Evolutionary conservation across 2,329 filamentous ascomycete genomes (phyloP), one percentile per base, ranked within the genome.

Genomic region (Calonectria henricotiae): DNA sequence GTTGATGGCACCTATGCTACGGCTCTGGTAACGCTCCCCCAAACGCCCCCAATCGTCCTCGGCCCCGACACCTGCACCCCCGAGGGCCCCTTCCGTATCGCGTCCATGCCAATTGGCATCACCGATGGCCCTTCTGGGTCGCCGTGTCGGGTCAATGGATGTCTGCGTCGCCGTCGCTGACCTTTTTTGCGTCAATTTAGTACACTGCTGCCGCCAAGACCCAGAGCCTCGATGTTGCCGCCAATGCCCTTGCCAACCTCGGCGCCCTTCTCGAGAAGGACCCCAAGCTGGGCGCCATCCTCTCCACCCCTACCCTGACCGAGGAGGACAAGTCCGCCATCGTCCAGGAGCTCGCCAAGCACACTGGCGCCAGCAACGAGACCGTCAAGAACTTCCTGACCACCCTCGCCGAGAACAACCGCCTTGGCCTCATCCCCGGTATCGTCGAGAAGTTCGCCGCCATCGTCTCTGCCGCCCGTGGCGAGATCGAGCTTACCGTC

Each of bases 1-100:
- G 88, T 99, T 82, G 96, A 98, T 86, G 96, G 96, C 85, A 98
- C 96, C 83, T 99, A 99, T 88, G 96, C 96, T 84, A 95, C 93
- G 87, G 96, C 96, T 88, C 90, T 99, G 92, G 96, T 99, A 96
- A 84, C 77, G 69, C 62, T 30, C 44, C 65, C 47, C 47, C 27
- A 60, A n/a, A 44, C 47, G 46, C 30, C 37, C 32, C 37, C 71
- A 67, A 32, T 71, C 65, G 58, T 70, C 54, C 62, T 65, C 47
- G 44, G 47, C 60, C 69, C 55, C 67, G 41, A 35, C 62, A 30
- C 27, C 30, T 41, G 30, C 30, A 30, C 39, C 64, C 35, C 27
- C 58, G 44, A 41, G 43, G 44, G 54, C 23, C 61, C 49, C 12
- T 20, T 41, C 15, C 27, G 5, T 17, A 43, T 44, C 27, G 25